phyloP scores from a whole-genome alignment of 352 stramenopile species.

The Globisporangium middletonii region DNA sequence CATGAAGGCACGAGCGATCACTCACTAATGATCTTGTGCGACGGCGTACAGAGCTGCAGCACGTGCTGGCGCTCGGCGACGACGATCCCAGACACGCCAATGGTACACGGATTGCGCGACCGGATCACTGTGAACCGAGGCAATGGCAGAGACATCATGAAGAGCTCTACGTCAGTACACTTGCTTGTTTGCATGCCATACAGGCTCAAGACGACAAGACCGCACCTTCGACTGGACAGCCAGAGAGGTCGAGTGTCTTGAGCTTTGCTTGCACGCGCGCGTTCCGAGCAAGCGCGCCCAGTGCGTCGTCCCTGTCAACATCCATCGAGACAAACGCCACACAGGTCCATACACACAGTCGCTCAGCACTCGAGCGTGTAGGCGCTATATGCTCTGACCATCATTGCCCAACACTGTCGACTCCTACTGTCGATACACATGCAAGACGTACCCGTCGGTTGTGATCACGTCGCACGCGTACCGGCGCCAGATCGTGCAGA shows the following conservation, averaged over 20 bases:
- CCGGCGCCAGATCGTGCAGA: conserved; percentile 59
- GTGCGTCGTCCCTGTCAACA: conserved; percentile 7
- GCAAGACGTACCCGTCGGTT: conserved; percentile 23
- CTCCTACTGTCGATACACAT: neutral
- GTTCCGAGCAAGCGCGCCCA: conserved; percentile 13
- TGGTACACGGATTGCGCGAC: conserved; percentile 48
- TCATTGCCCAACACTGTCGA: too few relatives aligned
- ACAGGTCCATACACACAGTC: conserved; percentile 12
- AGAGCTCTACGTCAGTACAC: neutral
- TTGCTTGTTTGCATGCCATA: neutral
- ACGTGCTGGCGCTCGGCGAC: conserved; percentile 57
- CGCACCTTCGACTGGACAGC: conserved; percentile 59
- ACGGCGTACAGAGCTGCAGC: conserved; percentile 40
- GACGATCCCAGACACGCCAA: conserved; percentile 48
- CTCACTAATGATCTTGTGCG: conserved; percentile 51
- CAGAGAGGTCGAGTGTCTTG: conserved; percentile 58
- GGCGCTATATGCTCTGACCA: too few relatives aligned
- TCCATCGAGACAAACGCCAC: neutral
- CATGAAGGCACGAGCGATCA: neutral
- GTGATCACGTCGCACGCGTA: conserved; percentile 52
- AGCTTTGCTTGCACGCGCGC: conserved; percentile 44
- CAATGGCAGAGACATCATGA: neutral
- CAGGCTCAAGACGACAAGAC: neutral
- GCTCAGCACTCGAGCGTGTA: neutral
- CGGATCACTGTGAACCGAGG: conserved; percentile 30